A percentile compares a stretch with the other conserved stretches of the same genome.
Conservation (phyloP, 169 alveolate genomes). For the Miamiensis avidus region DNA sequence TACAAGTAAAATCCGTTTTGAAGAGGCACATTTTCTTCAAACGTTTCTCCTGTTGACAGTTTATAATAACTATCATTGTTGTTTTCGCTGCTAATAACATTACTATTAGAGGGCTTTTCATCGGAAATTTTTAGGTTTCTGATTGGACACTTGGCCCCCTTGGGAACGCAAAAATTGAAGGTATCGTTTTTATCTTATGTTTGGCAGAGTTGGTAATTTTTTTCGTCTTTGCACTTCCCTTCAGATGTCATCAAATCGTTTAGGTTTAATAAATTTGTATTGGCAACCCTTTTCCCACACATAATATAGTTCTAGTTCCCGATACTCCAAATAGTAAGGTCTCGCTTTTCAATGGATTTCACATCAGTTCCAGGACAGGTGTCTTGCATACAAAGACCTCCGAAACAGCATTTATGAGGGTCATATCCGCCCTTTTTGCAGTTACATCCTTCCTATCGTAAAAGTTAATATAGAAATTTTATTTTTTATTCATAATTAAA, state of each 20-base stretch:
- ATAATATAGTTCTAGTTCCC: background rate
- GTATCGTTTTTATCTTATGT: background rate
- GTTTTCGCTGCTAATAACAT: no score
- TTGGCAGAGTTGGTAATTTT: background rate
- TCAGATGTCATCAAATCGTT: no score
- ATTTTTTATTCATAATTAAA: no score
- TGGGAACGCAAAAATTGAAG: background rate
- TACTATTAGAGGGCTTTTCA: background rate
- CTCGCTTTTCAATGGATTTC: background rate
- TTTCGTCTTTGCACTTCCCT: background rate
- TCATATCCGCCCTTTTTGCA: background rate
- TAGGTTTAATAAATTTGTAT: no score
- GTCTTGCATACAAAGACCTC: background rate
- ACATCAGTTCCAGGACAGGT: background rate
- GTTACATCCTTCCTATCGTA: background rate
- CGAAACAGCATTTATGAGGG: background rate
- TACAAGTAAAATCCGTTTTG: background rate
- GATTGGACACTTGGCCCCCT: background rate
- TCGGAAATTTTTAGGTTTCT: background rate
- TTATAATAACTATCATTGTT: no score
- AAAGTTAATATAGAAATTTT: no score
- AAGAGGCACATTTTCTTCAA: no score
- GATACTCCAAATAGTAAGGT: background rate
- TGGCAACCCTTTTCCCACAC: background rate
- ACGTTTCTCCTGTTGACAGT: no score